A percentile compares a stretch with the other conserved stretches of the same genome.
Conservation (phyloP, 805 yeast species). For the Wickerhamiella shivajii region DNA sequence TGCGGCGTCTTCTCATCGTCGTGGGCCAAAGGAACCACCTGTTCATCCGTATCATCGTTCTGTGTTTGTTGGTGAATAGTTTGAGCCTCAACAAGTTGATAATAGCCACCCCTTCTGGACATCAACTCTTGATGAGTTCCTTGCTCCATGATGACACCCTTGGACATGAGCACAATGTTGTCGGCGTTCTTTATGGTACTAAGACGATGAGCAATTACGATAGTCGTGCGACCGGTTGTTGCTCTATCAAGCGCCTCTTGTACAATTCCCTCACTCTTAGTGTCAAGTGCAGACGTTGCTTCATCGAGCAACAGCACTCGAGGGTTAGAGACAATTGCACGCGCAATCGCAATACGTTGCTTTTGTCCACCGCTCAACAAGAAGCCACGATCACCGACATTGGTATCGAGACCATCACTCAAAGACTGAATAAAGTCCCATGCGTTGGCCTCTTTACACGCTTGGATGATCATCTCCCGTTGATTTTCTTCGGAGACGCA, state of each 20-base stretch:
- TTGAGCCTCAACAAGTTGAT: conserved; percentile 27
- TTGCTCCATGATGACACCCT: conserved; percentile 36
- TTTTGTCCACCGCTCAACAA: conserved; percentile 58
- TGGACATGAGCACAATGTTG: conserved; percentile 36
- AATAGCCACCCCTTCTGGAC: conserved; percentile 20
- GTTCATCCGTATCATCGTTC: conserved; percentile 2
- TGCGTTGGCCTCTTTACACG: conserved; percentile 28
- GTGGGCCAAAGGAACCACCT: background rate
- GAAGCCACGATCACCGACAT: conserved; percentile 46
- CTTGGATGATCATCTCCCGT: conserved; percentile 25
- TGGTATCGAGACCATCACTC: conserved; percentile 72
- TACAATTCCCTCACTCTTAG: conserved; percentile 30
- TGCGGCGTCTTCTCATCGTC: conserved; percentile 9
- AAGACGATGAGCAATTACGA: conserved; percentile 44
- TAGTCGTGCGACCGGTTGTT: conserved; percentile 31
- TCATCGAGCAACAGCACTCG: conserved; percentile 46
- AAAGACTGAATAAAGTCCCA: conserved; percentile 35
- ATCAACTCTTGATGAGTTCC: conserved; percentile 30
- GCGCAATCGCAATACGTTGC: conserved; percentile 56
- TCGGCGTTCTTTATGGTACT: conserved; percentile 44
- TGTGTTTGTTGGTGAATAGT: conserved; percentile 14
- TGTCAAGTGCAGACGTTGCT: conserved; percentile 48
- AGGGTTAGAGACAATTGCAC: conserved; percentile 53
- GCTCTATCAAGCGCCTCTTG: conserved; percentile 29
- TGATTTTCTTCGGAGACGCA: conserved; percentile 26